A percentile compares a stretch with the other conserved stretches of the same genome.
These are phyloP conservation scores for Tylopilus orsonianus DNA, from an alignment of 1,284 basidiomycete species.

Conservation along the genomic window DNA sequence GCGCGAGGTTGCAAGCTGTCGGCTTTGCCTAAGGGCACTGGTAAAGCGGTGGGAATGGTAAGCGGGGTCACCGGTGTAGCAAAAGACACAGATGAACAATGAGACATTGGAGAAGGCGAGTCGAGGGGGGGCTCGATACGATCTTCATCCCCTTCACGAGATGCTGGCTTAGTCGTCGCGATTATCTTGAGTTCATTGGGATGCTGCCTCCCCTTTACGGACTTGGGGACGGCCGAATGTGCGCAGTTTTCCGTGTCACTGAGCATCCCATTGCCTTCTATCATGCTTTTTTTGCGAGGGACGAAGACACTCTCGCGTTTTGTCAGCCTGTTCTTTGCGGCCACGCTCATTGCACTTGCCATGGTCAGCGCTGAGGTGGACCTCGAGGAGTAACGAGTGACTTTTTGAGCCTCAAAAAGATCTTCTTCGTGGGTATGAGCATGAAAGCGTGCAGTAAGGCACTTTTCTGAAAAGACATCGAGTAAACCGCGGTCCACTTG, in stretches of 20 bases:
- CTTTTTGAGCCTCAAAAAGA: slow-evolving; percentile 57
- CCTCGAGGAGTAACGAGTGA: slow-evolving; percentile 42
- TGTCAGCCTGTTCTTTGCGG: slow-evolving; percentile 58
- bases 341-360: slow-evolving; percentile 47
- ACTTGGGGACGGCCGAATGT: slow-evolving; percentile 10
- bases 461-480: slow-evolving; percentile 68
- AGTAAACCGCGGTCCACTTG: slow-evolving; percentile 66
- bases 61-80: slow-evolving; percentile 42
- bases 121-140: slow-evolving; percentile 27
- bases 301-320: slow-evolving; percentile 68
- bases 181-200: slow-evolving; percentile 47
- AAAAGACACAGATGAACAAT: slow-evolving; percentile 45
- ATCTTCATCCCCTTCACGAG: slow-evolving; percentile 25
- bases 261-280: slow-evolving; percentile 28
- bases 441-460: slow-evolving; percentile 58
- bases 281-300: slow-evolving; percentile 48
- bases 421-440: slow-evolving; percentile 61
- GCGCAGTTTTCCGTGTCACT: slow-evolving; percentile 25
- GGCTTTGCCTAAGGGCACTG: slow-evolving; percentile 21
- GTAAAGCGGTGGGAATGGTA: slow-evolving; percentile 25
- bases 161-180: slow-evolving; percentile 28
- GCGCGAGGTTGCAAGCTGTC: slow-evolving; percentile 28
- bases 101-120: slow-evolving; percentile 49
- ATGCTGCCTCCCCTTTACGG: slow-evolving; percentile 37
- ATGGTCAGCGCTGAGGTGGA: slow-evolving; percentile 53